These are phyloP conservation scores for Vaucheria bursata DNA, from an alignment of 352 stramenopile species.

Conservation along the genomic window DNA sequence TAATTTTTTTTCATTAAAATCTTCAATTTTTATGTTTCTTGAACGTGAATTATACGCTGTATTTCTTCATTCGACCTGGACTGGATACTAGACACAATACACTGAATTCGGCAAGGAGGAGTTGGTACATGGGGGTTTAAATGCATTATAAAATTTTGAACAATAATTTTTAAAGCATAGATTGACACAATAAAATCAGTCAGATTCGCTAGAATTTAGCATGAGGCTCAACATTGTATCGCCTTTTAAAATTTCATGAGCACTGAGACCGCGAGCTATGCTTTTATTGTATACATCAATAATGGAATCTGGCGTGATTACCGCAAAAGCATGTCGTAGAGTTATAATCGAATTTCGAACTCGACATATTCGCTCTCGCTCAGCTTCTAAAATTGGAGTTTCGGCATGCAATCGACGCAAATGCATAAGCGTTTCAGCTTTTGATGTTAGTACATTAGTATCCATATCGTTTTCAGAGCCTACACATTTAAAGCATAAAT, in stretches of 20 bases:
- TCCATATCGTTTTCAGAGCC: neutral
- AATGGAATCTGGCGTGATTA: conserved; percentile 37
- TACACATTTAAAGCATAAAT: neutral
- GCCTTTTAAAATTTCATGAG: conserved; percentile 31
- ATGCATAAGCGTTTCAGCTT: conserved; percentile 32
- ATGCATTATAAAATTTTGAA: too few relatives aligned
- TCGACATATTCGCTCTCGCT: conserved; percentile 16
- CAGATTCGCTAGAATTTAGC: too few relatives aligned
- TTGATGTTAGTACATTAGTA: conserved; percentile 1
- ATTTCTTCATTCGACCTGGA: too few relatives aligned
- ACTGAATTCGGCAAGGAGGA: too few relatives aligned
- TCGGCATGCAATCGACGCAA: conserved; percentile 29
- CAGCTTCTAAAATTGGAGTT: conserved; percentile 14
- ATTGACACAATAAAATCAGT: too few relatives aligned
- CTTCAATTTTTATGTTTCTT: too few relatives aligned
- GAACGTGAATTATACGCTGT: too few relatives aligned
- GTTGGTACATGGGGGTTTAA: too few relatives aligned
- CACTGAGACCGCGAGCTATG: conserved; percentile 5
- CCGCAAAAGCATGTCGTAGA: conserved; percentile 27
- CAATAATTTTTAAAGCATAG: too few relatives aligned
- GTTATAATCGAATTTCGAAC: conserved; percentile 27
- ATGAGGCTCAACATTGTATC: conserved; percentile 19
- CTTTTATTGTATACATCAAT: conserved; percentile 25
- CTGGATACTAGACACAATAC: too few relatives aligned
- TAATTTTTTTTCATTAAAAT: too few relatives aligned